Conservation (phyloP, 1,284 basidiomycete species). For the Microstroma glucosiphilum region DNA sequence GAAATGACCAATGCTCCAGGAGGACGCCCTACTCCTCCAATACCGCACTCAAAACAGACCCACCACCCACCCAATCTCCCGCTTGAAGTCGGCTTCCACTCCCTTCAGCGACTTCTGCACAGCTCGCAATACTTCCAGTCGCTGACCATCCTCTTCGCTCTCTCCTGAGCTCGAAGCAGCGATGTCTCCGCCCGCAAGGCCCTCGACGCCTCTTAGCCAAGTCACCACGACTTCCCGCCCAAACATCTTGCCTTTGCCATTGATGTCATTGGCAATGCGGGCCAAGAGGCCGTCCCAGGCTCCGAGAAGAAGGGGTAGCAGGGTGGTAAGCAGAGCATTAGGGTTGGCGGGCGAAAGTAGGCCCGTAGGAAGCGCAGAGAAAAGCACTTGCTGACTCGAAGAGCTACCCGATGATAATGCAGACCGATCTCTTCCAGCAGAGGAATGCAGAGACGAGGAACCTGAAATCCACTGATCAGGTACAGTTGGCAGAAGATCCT, state of each 20-base stretch:
- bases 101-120: not conserved
- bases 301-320: not conserved
- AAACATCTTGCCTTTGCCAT: conserved; percentile 5
- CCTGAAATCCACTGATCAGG: not conserved
- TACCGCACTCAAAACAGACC: not conserved
- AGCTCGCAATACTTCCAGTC: not conserved
- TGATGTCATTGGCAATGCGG: not conserved
- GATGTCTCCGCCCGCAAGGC: not conserved
- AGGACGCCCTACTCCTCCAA: too few species aligned
- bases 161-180: not conserved
- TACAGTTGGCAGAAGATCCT: not conserved
- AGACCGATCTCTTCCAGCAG: not conserved
- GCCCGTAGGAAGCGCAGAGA: not conserved
- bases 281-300: conserved; percentile 4
- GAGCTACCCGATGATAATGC: not conserved
- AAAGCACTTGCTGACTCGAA: not conserved
- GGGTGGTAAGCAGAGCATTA: not conserved
- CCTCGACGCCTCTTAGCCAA: not conserved
- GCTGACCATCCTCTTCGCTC: not conserved
- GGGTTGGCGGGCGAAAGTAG: not conserved
- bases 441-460: not conserved
- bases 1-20: too few species aligned
- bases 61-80: conserved; percentile 4
- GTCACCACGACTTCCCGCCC: conserved; percentile 5
- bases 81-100: not conserved